Percentiles rank a stretch among this genome's conserved stretches.
phyloP scores from a whole-genome alignment of 2,329 filamentous ascomycete species.

The Colletotrichum sp. region DNA sequence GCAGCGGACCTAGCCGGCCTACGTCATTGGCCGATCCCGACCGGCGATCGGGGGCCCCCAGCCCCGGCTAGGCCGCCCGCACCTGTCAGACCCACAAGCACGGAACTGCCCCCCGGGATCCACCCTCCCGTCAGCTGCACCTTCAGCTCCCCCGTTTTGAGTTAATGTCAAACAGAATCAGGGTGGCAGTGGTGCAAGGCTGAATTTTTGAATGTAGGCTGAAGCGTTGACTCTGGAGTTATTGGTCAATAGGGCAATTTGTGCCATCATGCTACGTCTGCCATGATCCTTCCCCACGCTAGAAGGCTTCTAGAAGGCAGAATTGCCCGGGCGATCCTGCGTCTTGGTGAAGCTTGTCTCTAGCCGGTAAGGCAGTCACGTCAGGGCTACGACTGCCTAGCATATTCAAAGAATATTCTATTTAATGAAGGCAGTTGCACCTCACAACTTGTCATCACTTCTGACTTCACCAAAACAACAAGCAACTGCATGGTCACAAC shows the following conservation, averaged over 20 bases:
- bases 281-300: background rate
- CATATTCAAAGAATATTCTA: background rate
- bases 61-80: background rate
- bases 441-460: background rate
- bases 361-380: background rate
- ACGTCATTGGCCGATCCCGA: background rate
- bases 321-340: background rate
- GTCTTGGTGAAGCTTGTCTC: background rate
- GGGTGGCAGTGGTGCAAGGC: background rate
- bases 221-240: background rate
- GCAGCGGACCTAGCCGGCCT: background rate
- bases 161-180: background rate
- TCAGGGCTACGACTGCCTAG: background rate
- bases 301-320: conserved; percentile 11
- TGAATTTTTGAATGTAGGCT: background rate
- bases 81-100: background rate
- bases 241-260: background rate
- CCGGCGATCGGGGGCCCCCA: background rate
- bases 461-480: background rate
- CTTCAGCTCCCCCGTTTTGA: background rate
- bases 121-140: background rate
- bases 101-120: background rate
- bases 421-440: background rate
- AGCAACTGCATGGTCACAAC: background rate
- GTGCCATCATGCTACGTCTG: background rate